Evolutionary conservation across 768 basidiomycete genomes (phyloP).

Genomic region (Mycena filopes): DNA sequence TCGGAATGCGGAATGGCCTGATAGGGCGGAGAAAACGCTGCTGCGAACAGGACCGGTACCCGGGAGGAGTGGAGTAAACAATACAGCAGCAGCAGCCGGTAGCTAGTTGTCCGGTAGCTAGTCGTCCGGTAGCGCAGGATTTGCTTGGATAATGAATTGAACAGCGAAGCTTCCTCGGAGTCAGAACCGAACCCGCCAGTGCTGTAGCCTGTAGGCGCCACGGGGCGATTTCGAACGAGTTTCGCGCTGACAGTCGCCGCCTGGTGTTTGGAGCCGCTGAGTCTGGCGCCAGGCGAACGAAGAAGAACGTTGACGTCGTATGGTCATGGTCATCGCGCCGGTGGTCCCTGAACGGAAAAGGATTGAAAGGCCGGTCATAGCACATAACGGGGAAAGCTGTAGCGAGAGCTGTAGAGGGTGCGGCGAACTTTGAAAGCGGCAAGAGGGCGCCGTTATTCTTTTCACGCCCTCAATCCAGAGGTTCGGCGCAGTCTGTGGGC

Average conservation of each 20-base stretch:
- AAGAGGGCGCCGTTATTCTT: background rate
- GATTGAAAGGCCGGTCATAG: background rate
- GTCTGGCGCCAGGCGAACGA: no score
- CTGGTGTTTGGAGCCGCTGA: background rate
- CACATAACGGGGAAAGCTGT: background rate
- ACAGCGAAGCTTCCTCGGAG: no score
- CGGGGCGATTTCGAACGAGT: conserved; percentile 3
- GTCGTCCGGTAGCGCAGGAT: background rate
- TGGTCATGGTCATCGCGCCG: no score
- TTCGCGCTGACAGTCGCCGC: conserved; percentile 6
- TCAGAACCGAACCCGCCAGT: no score
- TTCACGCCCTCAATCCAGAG: no score
- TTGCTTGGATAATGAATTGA: no score
- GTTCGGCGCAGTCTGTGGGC: background rate
- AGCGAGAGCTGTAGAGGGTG: background rate
- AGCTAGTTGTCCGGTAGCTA: background rate
- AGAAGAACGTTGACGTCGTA: background rate
- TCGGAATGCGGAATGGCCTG: no score
- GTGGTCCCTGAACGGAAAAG: background rate
- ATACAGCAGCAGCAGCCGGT: background rate
- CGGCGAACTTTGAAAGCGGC: background rate
- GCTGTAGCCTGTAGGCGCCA: no score
- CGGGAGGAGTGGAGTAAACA: background rate
- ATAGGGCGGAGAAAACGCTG: background rate
- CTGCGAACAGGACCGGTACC: conserved; percentile 10